phyloP scores from a whole-genome alignment of 441 rosid genomes.

The Macaranga tanarius region DNA sequence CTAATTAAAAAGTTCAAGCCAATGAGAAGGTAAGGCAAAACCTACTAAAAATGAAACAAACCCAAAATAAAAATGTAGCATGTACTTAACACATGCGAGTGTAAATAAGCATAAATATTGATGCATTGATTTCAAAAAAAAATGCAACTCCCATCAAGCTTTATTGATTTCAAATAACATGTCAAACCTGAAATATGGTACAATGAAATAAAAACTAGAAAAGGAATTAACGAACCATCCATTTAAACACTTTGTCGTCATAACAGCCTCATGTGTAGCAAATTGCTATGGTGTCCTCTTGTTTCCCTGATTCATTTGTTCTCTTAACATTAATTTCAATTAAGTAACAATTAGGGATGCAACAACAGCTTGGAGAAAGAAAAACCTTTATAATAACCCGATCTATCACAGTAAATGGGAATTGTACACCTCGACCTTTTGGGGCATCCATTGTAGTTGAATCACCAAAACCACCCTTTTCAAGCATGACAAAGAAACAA shows the following conservation, averaged over 20 bases:
- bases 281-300: constrained; percentile 94
- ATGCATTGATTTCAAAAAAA: not conserved
- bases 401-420: constrained; percentile 87
- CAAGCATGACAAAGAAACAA: constrained; percentile 38
- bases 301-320: constrained; percentile 67
- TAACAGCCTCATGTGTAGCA: constrained; percentile 96
- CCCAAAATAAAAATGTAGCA: not conserved
- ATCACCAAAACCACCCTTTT: constrained; percentile 61
- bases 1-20: not conserved
- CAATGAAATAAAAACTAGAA: not conserved
- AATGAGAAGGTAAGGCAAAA: not conserved
- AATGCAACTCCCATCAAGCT: not conserved
- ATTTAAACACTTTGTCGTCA: constrained; percentile 94
- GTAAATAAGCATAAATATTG: not conserved
- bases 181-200: constrained; percentile 4
- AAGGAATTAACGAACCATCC: constrained; percentile 66
- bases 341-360: constrained; percentile 4
- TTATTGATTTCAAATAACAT: not conserved
- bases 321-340: constrained; percentile 30
- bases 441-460: constrained; percentile 43
- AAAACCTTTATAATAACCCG: constrained; percentile 90
- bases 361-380: not conserved
- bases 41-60: not conserved
- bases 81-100: not conserved
- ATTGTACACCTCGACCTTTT: constrained; percentile 78